phyloP scores from a whole-genome alignment of 148 eudicot genomes.

The Vaccinium corymbosum region DNA sequence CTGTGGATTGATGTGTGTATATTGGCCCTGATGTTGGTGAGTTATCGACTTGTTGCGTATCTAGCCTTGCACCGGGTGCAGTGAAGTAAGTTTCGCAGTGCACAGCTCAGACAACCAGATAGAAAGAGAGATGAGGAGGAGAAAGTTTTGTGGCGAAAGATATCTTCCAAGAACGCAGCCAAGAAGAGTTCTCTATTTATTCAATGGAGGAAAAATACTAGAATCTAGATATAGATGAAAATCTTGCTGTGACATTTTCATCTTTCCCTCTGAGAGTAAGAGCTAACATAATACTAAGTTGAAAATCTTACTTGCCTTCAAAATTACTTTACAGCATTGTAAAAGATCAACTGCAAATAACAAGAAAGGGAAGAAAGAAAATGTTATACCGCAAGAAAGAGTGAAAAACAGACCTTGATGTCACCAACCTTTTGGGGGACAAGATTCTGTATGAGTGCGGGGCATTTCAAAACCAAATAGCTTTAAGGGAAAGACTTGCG shows the following conservation, averaged over 20 bases:
- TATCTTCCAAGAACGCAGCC: conserved; percentile 11
- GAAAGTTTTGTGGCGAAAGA: background rate
- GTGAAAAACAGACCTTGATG: conserved; percentile 8
- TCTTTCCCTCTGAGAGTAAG: conserved; percentile 17
- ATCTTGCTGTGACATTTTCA: conserved; percentile 25
- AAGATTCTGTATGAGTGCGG: background rate
- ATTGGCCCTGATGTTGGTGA: conserved; percentile 82
- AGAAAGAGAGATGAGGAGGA: conserved; percentile 1
- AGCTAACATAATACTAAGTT: conserved; percentile 19
- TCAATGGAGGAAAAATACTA: conserved; percentile 30
- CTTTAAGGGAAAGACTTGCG: background rate
- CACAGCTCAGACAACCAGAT: background rate
- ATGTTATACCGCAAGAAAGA: background rate
- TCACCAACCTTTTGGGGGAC: background rate
- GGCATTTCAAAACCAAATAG: background rate
- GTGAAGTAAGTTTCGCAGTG: conserved; percentile 26
- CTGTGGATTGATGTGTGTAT: conserved; percentile 63
- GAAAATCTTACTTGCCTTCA: background rate
- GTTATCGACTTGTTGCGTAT: conserved; percentile 81
- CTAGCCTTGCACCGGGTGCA: conserved; percentile 68
- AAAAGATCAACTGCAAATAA: background rate
- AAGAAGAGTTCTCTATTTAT: conserved; percentile 27
- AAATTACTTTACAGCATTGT: conserved; percentile 1
- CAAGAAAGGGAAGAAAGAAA: background rate
- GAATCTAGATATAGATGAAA: conserved; percentile 21